Percentiles rank a stretch among this genome's conserved stretches.
Conservation (phyloP, 345 rosid genomes). For the Linum trigynum region DNA sequence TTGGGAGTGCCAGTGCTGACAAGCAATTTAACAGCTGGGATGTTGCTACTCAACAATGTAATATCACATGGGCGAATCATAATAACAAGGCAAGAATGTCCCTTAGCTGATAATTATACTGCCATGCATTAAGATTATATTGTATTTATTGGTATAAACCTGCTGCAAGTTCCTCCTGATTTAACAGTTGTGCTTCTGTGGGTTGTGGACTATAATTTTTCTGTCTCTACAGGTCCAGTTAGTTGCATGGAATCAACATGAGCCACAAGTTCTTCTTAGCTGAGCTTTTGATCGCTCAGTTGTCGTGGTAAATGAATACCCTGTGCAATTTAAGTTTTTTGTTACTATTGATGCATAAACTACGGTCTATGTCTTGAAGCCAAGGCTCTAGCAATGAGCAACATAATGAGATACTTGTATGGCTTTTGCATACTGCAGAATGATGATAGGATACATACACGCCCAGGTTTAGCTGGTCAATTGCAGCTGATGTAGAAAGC, state of each 20-base stretch:
- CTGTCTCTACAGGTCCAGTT: conserved; percentile 64
- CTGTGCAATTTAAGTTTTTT: too few relatives aligned
- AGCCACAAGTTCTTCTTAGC: conserved; percentile 80
- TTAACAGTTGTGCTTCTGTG: background rate
- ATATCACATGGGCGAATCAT: conserved; percentile 75
- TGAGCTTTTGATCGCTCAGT: conserved; percentile 92
- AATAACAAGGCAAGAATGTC: conserved; percentile 52
- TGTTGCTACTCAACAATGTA: conserved; percentile 65
- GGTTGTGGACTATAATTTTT: too few relatives aligned
- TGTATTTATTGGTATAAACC: too few relatives aligned
- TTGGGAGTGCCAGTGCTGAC: conserved; percentile 91
- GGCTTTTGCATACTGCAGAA: conserved; percentile 40
- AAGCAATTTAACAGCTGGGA: conserved; percentile 82
- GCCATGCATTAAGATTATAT: conserved; percentile 2
- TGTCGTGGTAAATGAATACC: conserved; percentile 49
- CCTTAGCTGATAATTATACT: background rate
- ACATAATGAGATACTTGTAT: background rate
- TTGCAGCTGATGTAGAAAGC: conserved; percentile 71
- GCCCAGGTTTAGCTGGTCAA: conserved; percentile 72
- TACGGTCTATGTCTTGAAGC: too few relatives aligned
- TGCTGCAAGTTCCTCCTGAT: background rate
- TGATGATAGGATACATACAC: conserved; percentile 63
- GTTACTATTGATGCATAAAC: background rate
- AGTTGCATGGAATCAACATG: conserved; percentile 83
- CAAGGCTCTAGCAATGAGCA: background rate